Base-by-base conservation (phyloP, 495 filamentous ascomycete species). In the Geopyxis carbonaria region DNA sequence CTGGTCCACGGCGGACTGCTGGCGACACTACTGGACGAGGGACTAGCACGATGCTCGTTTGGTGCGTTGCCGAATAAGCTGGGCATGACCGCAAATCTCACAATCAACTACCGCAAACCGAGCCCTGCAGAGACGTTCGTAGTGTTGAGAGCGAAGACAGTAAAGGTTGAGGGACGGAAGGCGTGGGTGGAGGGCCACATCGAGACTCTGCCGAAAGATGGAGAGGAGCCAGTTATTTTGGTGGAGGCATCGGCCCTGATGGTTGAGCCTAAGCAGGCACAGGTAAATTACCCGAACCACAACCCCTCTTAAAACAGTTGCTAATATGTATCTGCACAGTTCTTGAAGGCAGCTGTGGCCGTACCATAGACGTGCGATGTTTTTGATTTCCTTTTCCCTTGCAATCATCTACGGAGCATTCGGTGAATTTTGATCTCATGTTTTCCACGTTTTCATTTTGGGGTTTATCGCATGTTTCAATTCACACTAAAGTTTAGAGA, bases 161-260 rank as follows among this genome's bases (percentile, higher is more conserved):
- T 72, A 15, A 91, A 80, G 64, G 80, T 84, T 6, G 87, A 95
- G 56, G 91, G 89, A 4, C 68, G 89, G 44, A 97, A 97, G 59
- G 89, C 86, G 15, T 97, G 87, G 87, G 86, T 94, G 4, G 76
- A 84, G 60, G 91, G 82, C 15, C 71, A 73, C 46, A 79, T 97
- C 48, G 87, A 93, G 68, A 78, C 82, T 16, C 64, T 94, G 9
- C 71, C 73, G 25, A 64, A 61, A 34, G 62, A 46, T 27, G 72
- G 69, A 13, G 62, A 73, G 51, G 68, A 67, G 27, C 74, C 78
- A 7, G 53, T 68, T 8, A 68, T 85, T 18, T 59, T 89, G 31
- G 78, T 72, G 20, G 78, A 85, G 60, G 82, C 80, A 10, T 78
- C 76, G 54, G 85, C 79, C 2, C 60, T 97, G 44, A 95, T 92